Base-by-base conservation (phyloP, 2,329 filamentous ascomycete genomes). In the Rhytidhysteron rufulum region DNA sequence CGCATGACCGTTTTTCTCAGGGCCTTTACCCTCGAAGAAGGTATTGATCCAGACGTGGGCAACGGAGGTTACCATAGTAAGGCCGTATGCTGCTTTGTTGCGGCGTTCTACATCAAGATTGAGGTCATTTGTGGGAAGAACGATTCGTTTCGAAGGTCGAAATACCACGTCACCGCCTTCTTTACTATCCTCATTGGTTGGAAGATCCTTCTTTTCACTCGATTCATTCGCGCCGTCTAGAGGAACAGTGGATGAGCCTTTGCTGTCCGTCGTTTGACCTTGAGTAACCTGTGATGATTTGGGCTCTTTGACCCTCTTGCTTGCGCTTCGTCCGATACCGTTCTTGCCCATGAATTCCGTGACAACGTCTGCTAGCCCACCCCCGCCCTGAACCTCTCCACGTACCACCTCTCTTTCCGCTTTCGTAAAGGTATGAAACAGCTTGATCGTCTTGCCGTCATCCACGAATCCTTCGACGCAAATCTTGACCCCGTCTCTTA, bases 11-110 rank as follows among this genome's bases (percentile, higher is more conserved):
- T 70, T 65, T 31, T 82, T 74, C 56, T 89, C 85, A 0, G 85
- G 82, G 0, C 86, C 85, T 16, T 79, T 71, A 32, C 90, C 89
- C 67, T 97, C 93, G 55, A 97, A 97, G 66, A 83, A 97, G 2
- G 83, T 74, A 58, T 98, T 98, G 73, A 96, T 95, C 93, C 93
- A 98, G 13, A 95, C 87, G 57, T 97, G 91, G 0, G 90, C 90
- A 8, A 97, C 83, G 0, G 90, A 83, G 0, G 91, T 95, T 3
- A 96, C 88, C 82, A 97, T 88, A 0, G 88, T 89, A 1, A 88
- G 85, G 5, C 77, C 77, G 54, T 86, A 86, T 4, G 79, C 78
- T 2, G 86, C 82, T 55, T 84, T 86, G 66, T 89, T 95, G 25
- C 90, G 82, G 6, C 88, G 80, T 67, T 97, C 90, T 18, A 96